Evolutionary conservation across 2,329 filamentous ascomycete species (phyloP), one percentile per base, ranked within the genome.

Genomic region (Aaosphaeria arxii): DNA sequence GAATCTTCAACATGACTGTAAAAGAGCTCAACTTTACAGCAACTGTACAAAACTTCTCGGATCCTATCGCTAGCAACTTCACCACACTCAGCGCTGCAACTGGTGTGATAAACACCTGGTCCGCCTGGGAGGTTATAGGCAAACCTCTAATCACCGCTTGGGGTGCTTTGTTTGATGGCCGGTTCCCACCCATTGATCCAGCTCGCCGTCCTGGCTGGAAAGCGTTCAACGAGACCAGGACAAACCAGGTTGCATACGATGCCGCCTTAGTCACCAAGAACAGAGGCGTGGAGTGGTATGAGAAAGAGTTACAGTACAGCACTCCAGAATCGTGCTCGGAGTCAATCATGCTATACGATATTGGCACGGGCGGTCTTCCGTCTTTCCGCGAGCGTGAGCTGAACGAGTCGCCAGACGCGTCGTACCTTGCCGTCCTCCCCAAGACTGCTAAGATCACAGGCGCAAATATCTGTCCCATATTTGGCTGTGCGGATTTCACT

Each of bases 291-390:
- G 61, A 70, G 44, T 72, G 67, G 64, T 73, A 72, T 53, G 69
- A 74, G 44, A 44, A 53, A 4, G 50, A 69, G 29, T 50, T 74
- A 4, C 67, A 74, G 43, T 70, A 61, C 55, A 59, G 55, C 40
- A 72, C 67, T 1, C 36, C 63, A 5, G 64, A 69, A 38, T 70
- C 66, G 1, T 74, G 72, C 49, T 72, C 70, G 5, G 71, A 74
- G 44, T 63, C 59, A 33, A 56, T 75, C 13, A 66, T 74, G 58
- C 55, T 75, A 24, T 71, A 70, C 53, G 73, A 74, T 51, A 71
- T 74, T 44, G 72, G 73, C 7, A 74, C 71, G 1, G 72, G 72
- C 24, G 73, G 71, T 0, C 44, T 71, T 13, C 71, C 72, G 2
- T 70, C 66, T 5, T 74, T 66, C 48, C 67, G 72, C 7, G 71